phyloP scores from a whole-genome alignment of 768 basidiomycete species.

The Cubamyces lactineus region DNA sequence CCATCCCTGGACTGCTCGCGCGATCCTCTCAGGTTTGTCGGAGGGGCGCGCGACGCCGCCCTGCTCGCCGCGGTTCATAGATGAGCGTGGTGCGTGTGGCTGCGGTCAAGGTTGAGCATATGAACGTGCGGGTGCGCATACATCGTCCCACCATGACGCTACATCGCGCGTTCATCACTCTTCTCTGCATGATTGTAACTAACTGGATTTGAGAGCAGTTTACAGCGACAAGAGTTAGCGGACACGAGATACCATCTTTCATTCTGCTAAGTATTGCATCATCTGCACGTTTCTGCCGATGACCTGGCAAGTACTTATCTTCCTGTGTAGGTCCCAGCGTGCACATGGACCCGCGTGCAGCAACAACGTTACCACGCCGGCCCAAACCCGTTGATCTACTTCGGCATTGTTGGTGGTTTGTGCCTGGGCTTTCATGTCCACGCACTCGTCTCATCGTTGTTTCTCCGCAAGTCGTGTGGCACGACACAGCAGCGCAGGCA shows the following conservation, averaged over 20 bases:
- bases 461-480: neutral
- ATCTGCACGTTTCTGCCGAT: too few species aligned
- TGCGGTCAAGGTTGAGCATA: constrained; percentile 11
- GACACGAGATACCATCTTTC: too few species aligned
- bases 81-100: constrained; percentile 3
- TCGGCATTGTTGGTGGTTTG: neutral
- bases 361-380: neutral
- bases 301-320: neutral
- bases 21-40: neutral
- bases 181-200: too few species aligned
- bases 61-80: neutral
- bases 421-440: neutral
- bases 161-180: too few species aligned
- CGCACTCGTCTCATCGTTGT: neutral
- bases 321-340: neutral
- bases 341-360: neutral
- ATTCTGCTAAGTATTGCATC: too few species aligned
- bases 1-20: neutral
- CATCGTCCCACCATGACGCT: too few species aligned
- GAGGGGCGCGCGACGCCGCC: neutral
- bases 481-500: constrained; percentile 1
- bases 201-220: too few species aligned
- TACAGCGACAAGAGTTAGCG: too few species aligned
- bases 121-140: neutral
- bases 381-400: neutral